Evolutionary conservation across 345 rosid genomes (phyloP), one percentile per base, ranked within the genome.

Genomic region (Trapa bicornis): DNA sequence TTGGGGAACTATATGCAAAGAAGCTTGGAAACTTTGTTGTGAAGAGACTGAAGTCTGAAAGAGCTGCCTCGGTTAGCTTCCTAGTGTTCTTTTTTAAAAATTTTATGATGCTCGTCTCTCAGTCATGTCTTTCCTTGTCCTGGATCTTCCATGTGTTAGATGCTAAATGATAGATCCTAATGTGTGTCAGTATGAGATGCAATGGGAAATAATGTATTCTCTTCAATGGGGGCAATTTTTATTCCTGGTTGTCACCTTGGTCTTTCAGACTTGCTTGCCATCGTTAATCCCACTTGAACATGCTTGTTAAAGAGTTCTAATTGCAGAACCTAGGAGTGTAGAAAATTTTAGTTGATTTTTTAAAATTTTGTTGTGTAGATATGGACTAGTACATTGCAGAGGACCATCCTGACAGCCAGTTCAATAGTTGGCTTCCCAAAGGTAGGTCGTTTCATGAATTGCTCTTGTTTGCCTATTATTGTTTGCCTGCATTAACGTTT

Each of bases 351-450:
- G 35, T 32, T 32, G 16, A 32, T 58, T 58, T 58, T 4, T 54
- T 54, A 3, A 4, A 12, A 58, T 58, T 32, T 32, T 35, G 15
- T 38, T 29, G 35, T 32, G 38, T 74, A 91, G 98, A 91, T 95
- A 71, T 95, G 99, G 98, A 95, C 98, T 60, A 95, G 99, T 84
- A 95, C 99, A n/a, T 81, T 95, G 68, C 98, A 95, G 82, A 83
- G 99, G 73, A 82, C 96, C 36, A 89, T 87, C 75, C 71, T 86
- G 52, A 86, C 98, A 65, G 99, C 97, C 70, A 80, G 84, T 76
- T 87, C 99, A 14, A 87, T 91, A 65, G 84, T 71, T 70, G 97
- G 91, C 74, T 95, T 95, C 65, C 99, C 99, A 32, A 95, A 95
- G 96, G 99, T 95, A 70, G 57, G 79, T 75, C 36, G 64, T 66